Evolutionary conservation across 1,139 yeast species (phyloP), one percentile per base, ranked within the genome.

Genomic region (Scheffersomyces cryptocercus): DNA sequence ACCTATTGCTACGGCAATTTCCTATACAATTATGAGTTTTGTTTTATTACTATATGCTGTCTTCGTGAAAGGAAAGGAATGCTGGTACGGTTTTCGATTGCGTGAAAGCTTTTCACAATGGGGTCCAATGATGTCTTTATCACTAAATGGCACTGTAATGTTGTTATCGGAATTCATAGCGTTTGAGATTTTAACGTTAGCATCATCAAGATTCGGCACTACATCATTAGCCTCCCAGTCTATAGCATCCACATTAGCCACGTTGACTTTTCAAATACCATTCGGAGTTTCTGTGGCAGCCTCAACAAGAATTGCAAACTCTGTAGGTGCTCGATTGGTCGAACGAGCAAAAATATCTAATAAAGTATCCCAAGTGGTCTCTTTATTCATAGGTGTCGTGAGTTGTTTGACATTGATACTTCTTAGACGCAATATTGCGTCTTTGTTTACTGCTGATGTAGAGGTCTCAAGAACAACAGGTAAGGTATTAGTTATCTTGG

Each of bases 71-170:
- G 62, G 64, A 38, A 63, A 73, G 3, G 68, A 68, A 39, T 47
- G 69, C n/a, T 58, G 67, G 60, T 73, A 70, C 44, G 61, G 62
- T 26, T 58, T 69, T 38, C 49, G 54, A 31, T 35, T 58, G 4
- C 37, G 42, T n/a, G 59, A 50, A 11, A 54, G 75, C 1, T 76
- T 76, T 48, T 54, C 56, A 36, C 71, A 73, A 26, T 80, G 85
- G 85, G 63, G 64, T 5, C 73, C 64, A 45, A 59, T 80, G 45
- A 62, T 75, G 12, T 53, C 56, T 30, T 67, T 80, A 47, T 82
- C 91, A 0, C 62, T 85, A 29, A 90, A 91, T 0, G 91, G 91
- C 5, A 78, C 85, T 24, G 67, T 84, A 5, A 85, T 85, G 89
- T 68, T 85, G 31, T 84, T 84, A 53, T 84, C 89, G 2, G 93